A percentile compares a stretch with the other conserved stretches of the same genome.
Conservation (phyloP, 2,329 filamentous ascomycete species). For the Zymoseptoria brevis region DNA sequence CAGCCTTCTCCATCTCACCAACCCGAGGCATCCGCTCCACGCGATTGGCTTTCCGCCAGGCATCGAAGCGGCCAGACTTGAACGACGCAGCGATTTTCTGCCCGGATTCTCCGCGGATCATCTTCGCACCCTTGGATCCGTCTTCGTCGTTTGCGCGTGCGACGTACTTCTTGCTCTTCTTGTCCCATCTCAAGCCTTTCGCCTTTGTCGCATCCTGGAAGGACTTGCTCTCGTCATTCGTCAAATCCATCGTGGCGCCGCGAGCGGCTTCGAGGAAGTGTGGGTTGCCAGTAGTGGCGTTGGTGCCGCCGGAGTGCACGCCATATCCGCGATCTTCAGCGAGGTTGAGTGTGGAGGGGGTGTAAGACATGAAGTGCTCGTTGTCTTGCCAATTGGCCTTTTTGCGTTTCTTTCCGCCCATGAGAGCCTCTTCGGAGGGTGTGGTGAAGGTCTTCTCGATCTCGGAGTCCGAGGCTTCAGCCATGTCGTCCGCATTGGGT, state of each 20-base stretch:
- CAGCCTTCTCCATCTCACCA: conserved; percentile 63
- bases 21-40: conserved; percentile 69
- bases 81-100: conserved; percentile 94
- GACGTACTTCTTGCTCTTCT: conserved; percentile 93
- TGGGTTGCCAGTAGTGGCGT: conserved; percentile 39
- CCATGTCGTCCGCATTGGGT: conserved; percentile 30
- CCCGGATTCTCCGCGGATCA: conserved; percentile 81
- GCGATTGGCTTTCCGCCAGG: conserved; percentile 81
- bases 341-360: conserved; percentile 67
- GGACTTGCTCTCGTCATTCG: conserved; percentile 75
- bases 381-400: conserved; percentile 60
- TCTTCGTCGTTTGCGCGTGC: conserved; percentile 88
- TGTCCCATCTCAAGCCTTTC: conserved; percentile 85
- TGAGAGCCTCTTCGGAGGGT: conserved; percentile 10
- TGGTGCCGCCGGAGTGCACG: conserved; percentile 66
- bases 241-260: conserved; percentile 82
- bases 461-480: conserved; percentile 46
- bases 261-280: conserved; percentile 87
- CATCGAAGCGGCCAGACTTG: conserved; percentile 86
- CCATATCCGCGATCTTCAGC: conserved; percentile 90
- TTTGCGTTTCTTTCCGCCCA: conserved; percentile 16
- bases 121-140: conserved; percentile 61
- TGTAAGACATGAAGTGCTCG: conserved; percentile 96
- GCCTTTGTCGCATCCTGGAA: conserved; percentile 70
- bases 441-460: conserved; percentile 45